Evolutionary conservation across 805 yeast species (phyloP), one percentile per base, ranked within the genome.

Genomic region (Starmerella vaccinii): DNA sequence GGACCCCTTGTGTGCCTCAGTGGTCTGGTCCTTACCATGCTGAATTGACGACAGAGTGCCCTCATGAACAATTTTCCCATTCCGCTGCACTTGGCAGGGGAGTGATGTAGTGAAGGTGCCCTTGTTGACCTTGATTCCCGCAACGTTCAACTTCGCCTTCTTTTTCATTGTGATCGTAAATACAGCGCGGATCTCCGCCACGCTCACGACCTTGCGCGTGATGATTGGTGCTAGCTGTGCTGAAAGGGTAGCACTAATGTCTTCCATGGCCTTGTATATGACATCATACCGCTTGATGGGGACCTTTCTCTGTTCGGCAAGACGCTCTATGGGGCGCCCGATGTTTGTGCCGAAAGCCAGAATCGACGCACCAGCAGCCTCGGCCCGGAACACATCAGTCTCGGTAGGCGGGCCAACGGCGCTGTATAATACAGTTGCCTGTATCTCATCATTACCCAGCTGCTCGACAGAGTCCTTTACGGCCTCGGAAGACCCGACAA

Each of bases 401-500:
- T 80, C 86, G 0, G 78, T 76, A 12, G 85, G 82, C 0, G 78
- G 63, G 5, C 97, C 97, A 6, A 89, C 95, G 23, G 81, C 88
- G 33, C 81, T 75, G 40, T 76, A 76, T 3, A 92, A 66, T 1
- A 90, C 79, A n/a, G 72, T 66, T 4, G 88, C 77, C 53, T 72
- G 71, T 6, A 90, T 90, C 61, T 85, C 94, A 1, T 83, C 84
- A 64, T 90, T 89, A 6, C 97, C 97, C n/a, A 92, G 68, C 12
- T 81, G 80, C 52, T 74, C 73, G 44, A 92, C 78, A 58, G 90
- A 80, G 64, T 89, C 96, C 34, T 71, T 75, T 30, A 92, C 84
- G 1, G 98, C 98, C 63, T 92, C 98, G 0, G 85, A 84, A 0
- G 97, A 89, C 0, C 98, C 98, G 58, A 82, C 81, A 1, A 90